Conservation (phyloP, 805 yeast species). For the Candida palmyrensis region DNA sequence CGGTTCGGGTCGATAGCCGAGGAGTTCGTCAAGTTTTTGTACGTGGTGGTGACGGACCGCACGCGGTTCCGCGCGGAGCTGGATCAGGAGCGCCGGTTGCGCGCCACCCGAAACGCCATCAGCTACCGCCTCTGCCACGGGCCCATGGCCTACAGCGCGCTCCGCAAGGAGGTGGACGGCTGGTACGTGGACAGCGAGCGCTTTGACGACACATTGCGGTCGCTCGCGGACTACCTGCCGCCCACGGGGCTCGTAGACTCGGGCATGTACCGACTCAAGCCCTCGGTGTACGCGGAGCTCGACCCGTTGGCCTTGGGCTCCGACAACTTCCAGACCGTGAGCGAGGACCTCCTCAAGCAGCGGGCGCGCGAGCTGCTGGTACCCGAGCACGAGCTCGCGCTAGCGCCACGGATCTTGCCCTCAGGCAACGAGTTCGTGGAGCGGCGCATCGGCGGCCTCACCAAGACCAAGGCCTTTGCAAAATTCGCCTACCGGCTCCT, state of each 20-base stretch:
- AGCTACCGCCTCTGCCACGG: conserved; percentile 46
- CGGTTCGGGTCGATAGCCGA: conserved; percentile 39
- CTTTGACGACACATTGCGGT: conserved; percentile 50
- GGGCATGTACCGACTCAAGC: conserved; percentile 66
- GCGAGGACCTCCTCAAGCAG: conserved; percentile 40
- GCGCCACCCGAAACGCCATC: conserved; percentile 36
- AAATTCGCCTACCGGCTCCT: conserved; percentile 55
- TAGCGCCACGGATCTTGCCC: conserved; percentile 40
- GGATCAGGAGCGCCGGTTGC: conserved; percentile 20
- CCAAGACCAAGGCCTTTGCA: conserved; percentile 49
- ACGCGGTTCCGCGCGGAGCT: conserved; percentile 17
- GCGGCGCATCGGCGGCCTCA: conserved; percentile 40
- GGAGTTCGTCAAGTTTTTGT: conserved; percentile 39
- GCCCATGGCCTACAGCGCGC: conserved; percentile 50
- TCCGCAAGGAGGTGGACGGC: conserved; percentile 24
- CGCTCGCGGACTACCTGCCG: conserved; percentile 58
- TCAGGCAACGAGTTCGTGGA: conserved; percentile 30
- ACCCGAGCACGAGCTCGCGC: conserved; percentile 38
- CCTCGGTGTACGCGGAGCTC: conserved; percentile 45
- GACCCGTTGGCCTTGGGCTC: conserved; percentile 56
- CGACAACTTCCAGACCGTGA: conserved; percentile 48
- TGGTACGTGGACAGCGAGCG: conserved; percentile 9
- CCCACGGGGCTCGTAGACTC: conserved; percentile 55
- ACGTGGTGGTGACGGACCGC: conserved; percentile 39
- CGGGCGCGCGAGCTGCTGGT: conserved; percentile 22